Evolutionary conservation across 2,329 filamentous ascomycete genomes (phyloP).

Genomic region (Teratosphaeriaceae sp.): DNA sequence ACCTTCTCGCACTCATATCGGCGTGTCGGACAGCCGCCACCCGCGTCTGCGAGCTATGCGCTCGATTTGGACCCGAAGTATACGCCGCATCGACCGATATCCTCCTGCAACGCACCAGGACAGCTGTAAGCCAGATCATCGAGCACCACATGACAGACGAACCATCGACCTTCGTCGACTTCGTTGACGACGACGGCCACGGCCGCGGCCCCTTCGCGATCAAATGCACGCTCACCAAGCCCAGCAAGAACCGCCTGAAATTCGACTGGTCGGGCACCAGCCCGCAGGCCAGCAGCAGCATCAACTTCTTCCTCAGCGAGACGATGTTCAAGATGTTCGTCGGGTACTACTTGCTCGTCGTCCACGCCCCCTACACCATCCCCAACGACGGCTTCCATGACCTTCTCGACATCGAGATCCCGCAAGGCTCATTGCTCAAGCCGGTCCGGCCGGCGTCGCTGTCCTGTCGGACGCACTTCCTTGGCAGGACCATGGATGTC

Average conservation of each 20-base stretch:
- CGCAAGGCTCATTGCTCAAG: constrained; percentile 17
- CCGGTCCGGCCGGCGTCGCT: constrained; percentile 21
- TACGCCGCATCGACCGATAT: constrained; percentile 19
- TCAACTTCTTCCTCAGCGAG: constrained; percentile 22
- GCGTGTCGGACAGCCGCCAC: constrained; percentile 22
- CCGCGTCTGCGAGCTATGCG: constrained; percentile 21
- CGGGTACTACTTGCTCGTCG: constrained; percentile 20
- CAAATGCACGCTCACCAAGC: constrained; percentile 22
- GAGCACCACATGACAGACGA: constrained; percentile 23
- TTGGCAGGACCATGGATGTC: constrained; percentile 22
- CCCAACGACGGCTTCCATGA: constrained; percentile 23
- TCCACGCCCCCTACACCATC: constrained; percentile 20
- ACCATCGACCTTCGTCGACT: constrained; percentile 19
- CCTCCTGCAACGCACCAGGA: constrained; percentile 16
- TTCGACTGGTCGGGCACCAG: constrained; percentile 22
- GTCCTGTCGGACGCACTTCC: constrained; percentile 20
- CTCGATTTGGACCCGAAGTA: constrained; percentile 20
- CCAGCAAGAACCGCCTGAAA: constrained; percentile 17
- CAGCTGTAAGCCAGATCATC: constrained; percentile 20
- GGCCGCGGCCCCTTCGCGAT: constrained; percentile 20
- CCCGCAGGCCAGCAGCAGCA: constrained; percentile 21
- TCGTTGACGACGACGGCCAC: constrained; percentile 23
- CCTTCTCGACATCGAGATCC: constrained; percentile 20
- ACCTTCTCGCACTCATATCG: constrained; percentile 21
- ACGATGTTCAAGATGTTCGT: constrained; percentile 21